These are phyloP conservation scores for Cystobasidium ongulense DNA, from an alignment of 768 basidiomycete genomes.

Conservation along the genomic window DNA sequence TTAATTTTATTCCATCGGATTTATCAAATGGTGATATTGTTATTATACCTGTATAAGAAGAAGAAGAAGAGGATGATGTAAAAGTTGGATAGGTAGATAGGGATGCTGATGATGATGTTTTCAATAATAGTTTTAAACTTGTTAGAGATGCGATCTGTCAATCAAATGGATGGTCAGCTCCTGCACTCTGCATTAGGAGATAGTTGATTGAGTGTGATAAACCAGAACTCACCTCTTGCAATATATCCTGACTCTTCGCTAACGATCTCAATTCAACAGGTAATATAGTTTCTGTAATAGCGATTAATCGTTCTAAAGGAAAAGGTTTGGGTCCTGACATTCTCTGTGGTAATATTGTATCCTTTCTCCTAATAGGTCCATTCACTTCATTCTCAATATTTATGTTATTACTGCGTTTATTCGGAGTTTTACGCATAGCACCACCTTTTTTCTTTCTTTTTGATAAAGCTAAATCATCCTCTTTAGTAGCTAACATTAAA, in stretches of 20 bases:
- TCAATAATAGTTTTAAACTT: constrained; percentile 4
- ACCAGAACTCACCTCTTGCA: constrained; percentile 21
- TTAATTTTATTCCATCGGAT: constrained; percentile 18
- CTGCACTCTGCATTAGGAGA: background rate
- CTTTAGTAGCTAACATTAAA: constrained; percentile 11
- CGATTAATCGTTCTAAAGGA: constrained; percentile 12
- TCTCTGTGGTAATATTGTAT: constrained; percentile 6
- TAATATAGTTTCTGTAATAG: constrained; percentile 5
- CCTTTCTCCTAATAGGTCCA: constrained; percentile 13
- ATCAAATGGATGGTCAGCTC: too few relatives aligned
- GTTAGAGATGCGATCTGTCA: constrained; percentile 21
- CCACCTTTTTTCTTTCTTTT: constrained; percentile 23
- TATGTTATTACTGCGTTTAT: background rate
- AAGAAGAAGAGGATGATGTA: background rate
- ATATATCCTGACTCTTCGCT: constrained; percentile 20
- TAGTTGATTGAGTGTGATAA: too few relatives aligned
- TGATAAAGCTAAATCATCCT: constrained; percentile 4
- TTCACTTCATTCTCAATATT: background rate
- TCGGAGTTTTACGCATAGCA: constrained; percentile 17
- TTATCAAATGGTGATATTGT: constrained; percentile 17
- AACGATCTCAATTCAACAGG: constrained; percentile 12
- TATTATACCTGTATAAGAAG: too few relatives aligned
- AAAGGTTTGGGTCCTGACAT: constrained; percentile 23
- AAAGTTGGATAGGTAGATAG: background rate
- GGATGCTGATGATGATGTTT: constrained; percentile 14